Evolutionary conservation across 1,284 basidiomycete species (phyloP), one percentile per base, ranked within the genome.

Genomic region (Cystobasidium sp.): DNA sequence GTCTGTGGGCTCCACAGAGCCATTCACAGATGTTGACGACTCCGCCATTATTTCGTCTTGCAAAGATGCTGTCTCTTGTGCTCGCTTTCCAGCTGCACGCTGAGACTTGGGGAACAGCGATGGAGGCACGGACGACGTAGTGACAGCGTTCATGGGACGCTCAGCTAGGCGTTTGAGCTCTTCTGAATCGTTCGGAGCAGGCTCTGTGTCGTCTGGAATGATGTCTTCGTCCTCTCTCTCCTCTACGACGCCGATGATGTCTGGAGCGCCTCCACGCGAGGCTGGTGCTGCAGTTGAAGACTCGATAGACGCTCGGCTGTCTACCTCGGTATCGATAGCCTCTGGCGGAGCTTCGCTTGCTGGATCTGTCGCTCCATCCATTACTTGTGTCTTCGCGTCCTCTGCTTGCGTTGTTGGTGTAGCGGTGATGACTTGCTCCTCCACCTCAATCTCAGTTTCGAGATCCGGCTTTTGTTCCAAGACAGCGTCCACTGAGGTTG

Each of bases 151-250:
- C 68, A 75, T 62, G 14, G 63, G 55, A 24, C 58, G 62, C 56
- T 68, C 39, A n/a, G 44, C 56, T 58, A 64, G 31, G 10, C 47
- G 56, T 63, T 47, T 51, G 64, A 12, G 43, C 44, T 77, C 75
- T 64, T 77, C 55, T 43, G 61, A 51, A 64, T 77, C 55, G 61
- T 62, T 55, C 55, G 76, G 67, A n/a, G 67, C 67, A 59, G 63
- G 24, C 20, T 53, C 58, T n/a, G 41, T 52, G 59, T 66, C 66
- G 49, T 72, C 76, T n/a, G 75, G 62, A 51, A 31, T 73, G 65
- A 72, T 56, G 47, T 69, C 76, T 61, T 76, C 76, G 18, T 75
- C 72, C 6, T 66, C 76, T 14, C 76, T 75, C 47, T 77, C 76
- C 24, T 74, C 76, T 4, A 46, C 73, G 20, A 77, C 75, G 18